phyloP scores from a whole-genome alignment of 345 rosid species.

The Brassica incana region DNA sequence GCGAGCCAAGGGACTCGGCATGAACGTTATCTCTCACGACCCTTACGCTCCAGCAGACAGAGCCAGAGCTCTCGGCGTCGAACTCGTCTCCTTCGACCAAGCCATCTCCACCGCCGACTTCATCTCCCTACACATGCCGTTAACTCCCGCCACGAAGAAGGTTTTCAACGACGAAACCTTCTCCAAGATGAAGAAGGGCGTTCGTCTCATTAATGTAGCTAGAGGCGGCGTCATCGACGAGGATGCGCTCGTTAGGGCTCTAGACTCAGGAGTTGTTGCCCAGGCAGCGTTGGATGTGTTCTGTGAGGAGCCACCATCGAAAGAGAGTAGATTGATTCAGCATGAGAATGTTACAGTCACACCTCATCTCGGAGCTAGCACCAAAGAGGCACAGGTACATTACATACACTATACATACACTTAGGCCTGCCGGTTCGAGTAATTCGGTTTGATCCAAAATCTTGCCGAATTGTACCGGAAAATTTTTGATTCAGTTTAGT shows the following conservation, averaged over 20 bases:
- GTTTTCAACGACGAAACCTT: constrained; percentile 66
- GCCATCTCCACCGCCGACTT: constrained; percentile 74
- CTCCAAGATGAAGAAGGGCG: constrained; percentile 75
- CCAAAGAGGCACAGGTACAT: constrained; percentile 84
- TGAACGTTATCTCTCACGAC: constrained; percentile 81
- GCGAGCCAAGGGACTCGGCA: constrained; percentile 81
- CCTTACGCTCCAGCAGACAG: constrained; percentile 84
- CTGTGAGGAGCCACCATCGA: constrained; percentile 62
- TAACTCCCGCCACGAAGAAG: constrained; percentile 60
- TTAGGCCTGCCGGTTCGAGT: neutral
- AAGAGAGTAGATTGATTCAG: constrained; percentile 61
- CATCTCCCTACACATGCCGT: constrained; percentile 82
- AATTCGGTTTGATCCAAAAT: neutral
- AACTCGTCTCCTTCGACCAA: constrained; percentile 71
- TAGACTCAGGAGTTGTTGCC: constrained; percentile 65
- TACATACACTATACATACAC: too few relatives aligned
- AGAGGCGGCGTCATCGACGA: constrained; percentile 93
- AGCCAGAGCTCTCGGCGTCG: constrained; percentile 81
- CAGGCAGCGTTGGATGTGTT: constrained; percentile 93
- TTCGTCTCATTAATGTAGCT: constrained; percentile 76
- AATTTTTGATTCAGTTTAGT: too few relatives aligned
- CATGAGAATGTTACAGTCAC: constrained; percentile 75
- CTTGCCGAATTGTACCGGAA: too few relatives aligned
- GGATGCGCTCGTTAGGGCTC: constrained; percentile 72
- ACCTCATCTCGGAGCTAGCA: constrained; percentile 94